Evolutionary conservation across 345 rosid species (phyloP).

Genomic region (Camelina hispida): DNA sequence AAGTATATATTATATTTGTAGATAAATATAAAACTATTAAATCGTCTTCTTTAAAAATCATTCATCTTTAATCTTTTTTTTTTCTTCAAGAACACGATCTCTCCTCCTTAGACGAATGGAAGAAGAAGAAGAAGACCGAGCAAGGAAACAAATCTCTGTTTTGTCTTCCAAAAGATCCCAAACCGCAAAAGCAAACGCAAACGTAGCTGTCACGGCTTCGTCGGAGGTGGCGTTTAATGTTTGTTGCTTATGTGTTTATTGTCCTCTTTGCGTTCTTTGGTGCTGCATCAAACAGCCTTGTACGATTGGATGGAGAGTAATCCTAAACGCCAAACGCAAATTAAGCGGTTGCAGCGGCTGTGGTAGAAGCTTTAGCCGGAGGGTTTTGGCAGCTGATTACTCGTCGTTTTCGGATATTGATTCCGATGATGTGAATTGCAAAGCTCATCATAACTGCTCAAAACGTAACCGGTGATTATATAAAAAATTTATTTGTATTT

Average conservation of each 20-base stretch:
- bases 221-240: conserved; percentile 57
- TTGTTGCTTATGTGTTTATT: conserved; percentile 60
- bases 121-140: conserved; percentile 24
- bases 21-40: neutral
- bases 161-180: conserved; percentile 21
- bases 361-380: conserved; percentile 44
- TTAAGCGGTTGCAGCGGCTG: conserved; percentile 46
- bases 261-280: conserved; percentile 67
- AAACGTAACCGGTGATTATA: conserved; percentile 24
- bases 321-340: conserved; percentile 36
- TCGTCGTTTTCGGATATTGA: conserved; percentile 84
- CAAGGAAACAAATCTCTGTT: conserved; percentile 9
- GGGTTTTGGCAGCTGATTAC: conserved; percentile 51
- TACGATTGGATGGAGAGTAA: conserved; percentile 57
- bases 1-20: neutral
- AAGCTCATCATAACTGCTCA: conserved; percentile 28
- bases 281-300: conserved; percentile 65
- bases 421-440: conserved; percentile 44
- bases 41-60: conserved; percentile 9
- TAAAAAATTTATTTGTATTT: neutral
- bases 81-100: conserved; percentile 29
- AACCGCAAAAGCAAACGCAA: conserved; percentile 8
- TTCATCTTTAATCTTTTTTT: neutral
- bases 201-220: conserved; percentile 39
- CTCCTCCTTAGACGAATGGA: conserved; percentile 27